Evolutionary conservation across 257 asterid genomes (phyloP).

Genomic region (Leonotis leonurus): DNA sequence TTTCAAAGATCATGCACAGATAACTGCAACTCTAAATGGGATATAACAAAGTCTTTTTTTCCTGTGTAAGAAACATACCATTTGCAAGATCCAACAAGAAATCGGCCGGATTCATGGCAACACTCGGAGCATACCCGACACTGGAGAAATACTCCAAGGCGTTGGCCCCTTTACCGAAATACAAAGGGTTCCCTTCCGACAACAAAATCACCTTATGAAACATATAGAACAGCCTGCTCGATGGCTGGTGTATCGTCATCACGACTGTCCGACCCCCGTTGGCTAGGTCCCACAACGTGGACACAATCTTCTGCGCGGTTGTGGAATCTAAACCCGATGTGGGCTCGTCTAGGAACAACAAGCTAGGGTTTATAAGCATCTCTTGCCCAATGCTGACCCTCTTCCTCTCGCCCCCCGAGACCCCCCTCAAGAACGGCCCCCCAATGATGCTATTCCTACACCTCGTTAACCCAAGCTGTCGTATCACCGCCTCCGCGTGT

Average conservation of each 20-base stretch:
- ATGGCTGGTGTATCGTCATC: slow-evolving; percentile 87
- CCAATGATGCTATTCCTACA: slow-evolving; percentile 56
- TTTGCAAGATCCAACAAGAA: slow-evolving; percentile 79
- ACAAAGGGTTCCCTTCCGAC: slow-evolving; percentile 66
- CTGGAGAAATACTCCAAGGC: slow-evolving; percentile 51
- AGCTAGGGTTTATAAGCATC: slow-evolving; percentile 71
- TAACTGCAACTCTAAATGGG: too few relatives aligned
- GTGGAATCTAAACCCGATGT: slow-evolving; percentile 85
- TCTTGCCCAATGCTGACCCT: slow-evolving; percentile 86
- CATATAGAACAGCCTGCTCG: slow-evolving; percentile 67
- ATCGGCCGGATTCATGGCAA: slow-evolving; percentile 84
- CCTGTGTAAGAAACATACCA: slow-evolving; percentile 43
- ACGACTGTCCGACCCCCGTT: slow-evolving; percentile 60
- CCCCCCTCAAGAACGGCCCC: slow-evolving; percentile 39
- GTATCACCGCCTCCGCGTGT: slow-evolving; percentile 47
- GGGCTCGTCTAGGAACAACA: slow-evolving; percentile 74
- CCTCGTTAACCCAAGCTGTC: slow-evolving; percentile 46
- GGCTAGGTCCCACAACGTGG: slow-evolving; percentile 52
- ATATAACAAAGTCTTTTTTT: too few relatives aligned
- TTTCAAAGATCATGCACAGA: too few relatives aligned
- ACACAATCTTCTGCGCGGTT: slow-evolving; percentile 62
- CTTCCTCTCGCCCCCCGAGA: slow-evolving; percentile 79
- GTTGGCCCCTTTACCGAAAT: slow-evolving; percentile 44
- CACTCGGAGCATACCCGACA: slow-evolving; percentile 43
- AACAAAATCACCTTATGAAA: slow-evolving; percentile 65